A percentile compares a stretch with the other conserved stretches of the same genome.
Conservation (phyloP, 352 stramenopile species). For the Globisporangium iwayamae region DNA sequence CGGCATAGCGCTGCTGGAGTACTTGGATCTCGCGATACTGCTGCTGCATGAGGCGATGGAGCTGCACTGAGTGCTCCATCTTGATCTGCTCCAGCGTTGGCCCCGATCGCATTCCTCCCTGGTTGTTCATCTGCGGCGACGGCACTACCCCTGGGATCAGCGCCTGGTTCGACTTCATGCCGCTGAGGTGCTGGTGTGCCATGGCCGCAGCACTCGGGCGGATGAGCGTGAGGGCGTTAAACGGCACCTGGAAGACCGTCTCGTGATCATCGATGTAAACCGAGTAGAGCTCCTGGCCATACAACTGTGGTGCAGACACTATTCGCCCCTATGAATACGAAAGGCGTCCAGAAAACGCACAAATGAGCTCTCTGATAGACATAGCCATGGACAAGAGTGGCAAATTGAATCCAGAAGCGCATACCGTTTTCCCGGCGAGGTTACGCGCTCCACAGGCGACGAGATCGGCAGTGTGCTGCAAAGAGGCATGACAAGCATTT, state of each 20-base stretch:
- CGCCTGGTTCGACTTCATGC: slow-evolving; percentile 33
- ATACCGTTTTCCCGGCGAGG: slow-evolving; percentile 62
- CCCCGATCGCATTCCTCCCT: slow-evolving; percentile 19
- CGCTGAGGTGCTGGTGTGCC: slow-evolving; percentile 29
- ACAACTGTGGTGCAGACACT: slow-evolving; percentile 69
- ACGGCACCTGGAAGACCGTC: slow-evolving; percentile 76
- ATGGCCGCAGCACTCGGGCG: slow-evolving; percentile 29
- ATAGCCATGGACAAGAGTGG: background rate
- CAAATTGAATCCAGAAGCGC: background rate
- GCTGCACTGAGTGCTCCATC: slow-evolving; percentile 83
- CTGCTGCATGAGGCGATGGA: slow-evolving; percentile 85
- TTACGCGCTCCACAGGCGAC: slow-evolving; percentile 72
- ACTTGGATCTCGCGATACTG: slow-evolving; percentile 87
- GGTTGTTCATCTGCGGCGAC: slow-evolving; percentile 21
- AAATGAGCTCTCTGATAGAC: background rate
- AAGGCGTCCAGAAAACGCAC: background rate
- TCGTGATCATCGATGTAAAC: slow-evolving; percentile 84
- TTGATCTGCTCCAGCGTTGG: slow-evolving; percentile 66
- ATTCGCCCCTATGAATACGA: slow-evolving; percentile 41
- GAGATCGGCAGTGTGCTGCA: slow-evolving; percentile 66
- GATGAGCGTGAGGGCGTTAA: slow-evolving; percentile 68
- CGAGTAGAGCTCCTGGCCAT: slow-evolving; percentile 76
- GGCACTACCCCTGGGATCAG: slow-evolving; percentile 23
- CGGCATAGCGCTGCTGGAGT: slow-evolving; percentile 80
- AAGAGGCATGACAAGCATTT: too few relatives aligned